phyloP scores from a whole-genome alignment of 225 moss, liverwort and hornwort genomes.

The Bryoerythrophyllum caledonicum region DNA sequence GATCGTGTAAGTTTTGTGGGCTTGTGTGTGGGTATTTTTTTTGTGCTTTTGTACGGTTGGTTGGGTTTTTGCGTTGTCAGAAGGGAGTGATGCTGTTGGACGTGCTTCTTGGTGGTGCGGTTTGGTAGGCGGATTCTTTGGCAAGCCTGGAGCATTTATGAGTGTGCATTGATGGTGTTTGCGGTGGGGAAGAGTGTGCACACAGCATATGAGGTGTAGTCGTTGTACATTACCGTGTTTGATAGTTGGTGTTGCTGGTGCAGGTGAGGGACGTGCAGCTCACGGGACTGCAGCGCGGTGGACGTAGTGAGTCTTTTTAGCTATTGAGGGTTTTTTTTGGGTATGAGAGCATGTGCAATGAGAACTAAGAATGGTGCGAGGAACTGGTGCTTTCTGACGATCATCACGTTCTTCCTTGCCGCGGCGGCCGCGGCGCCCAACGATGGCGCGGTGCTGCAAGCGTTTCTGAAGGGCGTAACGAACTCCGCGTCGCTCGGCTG shows the following conservation, averaged over 20 bases:
- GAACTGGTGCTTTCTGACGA: constrained; percentile 5
- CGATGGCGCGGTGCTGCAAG: constrained; percentile 39
- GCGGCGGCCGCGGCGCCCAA: constrained; percentile 21
- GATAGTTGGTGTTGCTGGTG: neutral
- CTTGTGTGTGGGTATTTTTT: neutral
- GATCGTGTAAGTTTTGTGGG: no score
- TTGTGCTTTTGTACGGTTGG: neutral
- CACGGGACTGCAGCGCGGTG: constrained; percentile 7
- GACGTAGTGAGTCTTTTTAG: neutral
- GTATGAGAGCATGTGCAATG: constrained; percentile 47
- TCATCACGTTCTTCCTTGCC: neutral
- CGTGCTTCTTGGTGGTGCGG: constrained; percentile 15
- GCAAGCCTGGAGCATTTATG: constrained; percentile 3
- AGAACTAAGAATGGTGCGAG: constrained; percentile 28
- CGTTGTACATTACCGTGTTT: neutral
- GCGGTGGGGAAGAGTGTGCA: neutral
- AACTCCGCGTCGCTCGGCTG: constrained; percentile 41
- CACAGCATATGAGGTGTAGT: no score
- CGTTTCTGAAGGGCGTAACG: constrained; percentile 31
- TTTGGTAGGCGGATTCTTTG: constrained; percentile 24
- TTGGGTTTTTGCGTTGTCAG: constrained; percentile 9
- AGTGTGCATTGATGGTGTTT: neutral
- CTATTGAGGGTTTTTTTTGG: neutral
- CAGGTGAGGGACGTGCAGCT: constrained; percentile 19
- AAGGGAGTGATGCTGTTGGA: neutral